These are phyloP conservation scores for Cnidoscolus chayamansa DNA, from an alignment of 441 rosid genomes.

Conservation along the genomic window DNA sequence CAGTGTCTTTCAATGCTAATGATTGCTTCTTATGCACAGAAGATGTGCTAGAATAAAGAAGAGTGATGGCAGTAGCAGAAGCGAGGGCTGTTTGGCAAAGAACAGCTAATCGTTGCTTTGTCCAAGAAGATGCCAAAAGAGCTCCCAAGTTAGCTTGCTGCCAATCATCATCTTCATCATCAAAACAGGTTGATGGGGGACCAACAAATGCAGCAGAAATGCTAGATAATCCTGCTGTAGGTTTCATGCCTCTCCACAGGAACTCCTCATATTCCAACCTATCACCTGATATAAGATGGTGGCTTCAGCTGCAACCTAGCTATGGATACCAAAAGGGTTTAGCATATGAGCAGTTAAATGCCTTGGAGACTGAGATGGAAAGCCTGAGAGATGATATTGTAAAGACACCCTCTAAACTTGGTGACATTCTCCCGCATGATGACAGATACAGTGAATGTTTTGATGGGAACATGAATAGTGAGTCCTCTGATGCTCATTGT, in stretches of 20 bases:
- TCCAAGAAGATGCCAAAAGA: slow-evolving; percentile 98
- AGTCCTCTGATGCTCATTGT: slow-evolving; percentile 15
- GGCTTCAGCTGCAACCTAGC: slow-evolving; percentile 70
- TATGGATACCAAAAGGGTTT: slow-evolving; percentile 55
- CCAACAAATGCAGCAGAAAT: slow-evolving; percentile 45
- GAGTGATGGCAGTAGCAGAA: slow-evolving; percentile 84
- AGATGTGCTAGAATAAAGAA: slow-evolving; percentile 35
- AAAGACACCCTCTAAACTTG: slow-evolving; percentile 26
- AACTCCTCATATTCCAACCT: slow-evolving; percentile 44
- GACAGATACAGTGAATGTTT: slow-evolving; percentile 2
- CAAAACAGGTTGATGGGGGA: slow-evolving; percentile 49
- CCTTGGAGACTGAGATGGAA: slow-evolving; percentile 51
- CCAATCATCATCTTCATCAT: slow-evolving; percentile 65
- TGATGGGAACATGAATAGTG: slow-evolving; percentile 23
- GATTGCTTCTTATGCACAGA: slow-evolving; percentile 20
- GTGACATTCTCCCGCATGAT: slow-evolving; percentile 16
- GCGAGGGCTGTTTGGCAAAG: slow-evolving; percentile 96
- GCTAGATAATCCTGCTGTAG: slow-evolving; percentile 41
- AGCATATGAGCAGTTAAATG: slow-evolving; percentile 44
- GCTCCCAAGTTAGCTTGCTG: slow-evolving; percentile 92
- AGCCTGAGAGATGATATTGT: slow-evolving; percentile 29
- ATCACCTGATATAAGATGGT: slow-evolving; percentile 62
- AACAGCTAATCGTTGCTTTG: slow-evolving; percentile 87
- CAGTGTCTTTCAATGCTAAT: slow-evolving; percentile 15
- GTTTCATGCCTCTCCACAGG: slow-evolving; percentile 53